Conservation (phyloP, 805 yeast genomes). For the Starmera pachycereana region DNA sequence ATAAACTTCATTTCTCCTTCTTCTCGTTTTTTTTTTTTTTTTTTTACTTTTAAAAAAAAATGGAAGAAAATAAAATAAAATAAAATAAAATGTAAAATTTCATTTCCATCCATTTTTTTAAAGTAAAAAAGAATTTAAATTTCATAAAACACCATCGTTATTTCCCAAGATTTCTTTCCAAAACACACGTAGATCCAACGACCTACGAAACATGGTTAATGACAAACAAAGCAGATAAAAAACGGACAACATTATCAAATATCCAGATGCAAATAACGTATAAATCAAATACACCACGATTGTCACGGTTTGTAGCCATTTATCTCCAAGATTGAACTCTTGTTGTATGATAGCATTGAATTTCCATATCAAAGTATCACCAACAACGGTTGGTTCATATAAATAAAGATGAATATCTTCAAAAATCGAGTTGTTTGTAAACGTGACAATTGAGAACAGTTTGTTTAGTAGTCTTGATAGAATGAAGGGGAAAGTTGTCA, state of each 20-base stretch:
- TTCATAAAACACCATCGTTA: too few species aligned
- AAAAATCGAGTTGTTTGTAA: slow-evolving; percentile 8
- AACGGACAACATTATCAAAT: slow-evolving; percentile 8
- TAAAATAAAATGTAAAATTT: too few species aligned
- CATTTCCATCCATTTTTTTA: too few species aligned
- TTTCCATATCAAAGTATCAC: slow-evolving; percentile 4
- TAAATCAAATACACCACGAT: slow-evolving; percentile 5
- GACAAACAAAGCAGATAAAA: slow-evolving; percentile 9
- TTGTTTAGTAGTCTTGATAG: slow-evolving; percentile 2
- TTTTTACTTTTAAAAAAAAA: too few species aligned
- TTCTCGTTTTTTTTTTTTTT: too few species aligned
- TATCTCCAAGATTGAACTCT: slow-evolving; percentile 1
- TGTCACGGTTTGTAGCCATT: slow-evolving; percentile 2
- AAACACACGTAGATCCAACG: too few species aligned
- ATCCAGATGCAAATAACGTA: slow-evolving; percentile 7
- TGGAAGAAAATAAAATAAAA: too few species aligned
- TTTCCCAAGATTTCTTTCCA: too few species aligned
- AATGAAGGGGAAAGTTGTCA: slow-evolving; percentile 7
- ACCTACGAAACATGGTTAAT: slow-evolving; percentile 1
- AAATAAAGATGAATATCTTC: slow-evolving; percentile 5
- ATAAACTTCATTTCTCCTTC: too few species aligned
- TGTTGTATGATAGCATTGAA: slow-evolving; percentile 4
- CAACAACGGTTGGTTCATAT: not conserved
- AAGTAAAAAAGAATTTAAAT: too few species aligned
- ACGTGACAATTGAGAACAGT: slow-evolving; percentile 8